phyloP scores from a whole-genome alignment of 192 early-diverging fungal genomes.

The Backusella australiensis region DNA sequence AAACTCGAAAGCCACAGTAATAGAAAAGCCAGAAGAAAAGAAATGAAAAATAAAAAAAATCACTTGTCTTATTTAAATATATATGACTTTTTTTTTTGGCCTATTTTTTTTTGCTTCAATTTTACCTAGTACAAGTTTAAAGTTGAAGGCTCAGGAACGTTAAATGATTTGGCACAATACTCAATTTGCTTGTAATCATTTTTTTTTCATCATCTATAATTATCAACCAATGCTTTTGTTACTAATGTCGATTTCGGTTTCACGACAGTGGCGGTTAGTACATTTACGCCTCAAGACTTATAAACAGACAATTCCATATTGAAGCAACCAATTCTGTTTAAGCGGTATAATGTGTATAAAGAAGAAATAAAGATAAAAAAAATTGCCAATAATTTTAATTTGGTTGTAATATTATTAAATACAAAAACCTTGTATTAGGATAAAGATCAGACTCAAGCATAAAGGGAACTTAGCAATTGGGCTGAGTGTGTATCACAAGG shows the following conservation, averaged over 20 bases:
- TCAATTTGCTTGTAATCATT: neutral
- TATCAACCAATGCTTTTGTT: neutral
- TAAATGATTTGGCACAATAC: neutral
- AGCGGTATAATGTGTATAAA: neutral
- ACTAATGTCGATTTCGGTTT: neutral
- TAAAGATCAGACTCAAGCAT: neutral
- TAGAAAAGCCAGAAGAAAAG: neutral
- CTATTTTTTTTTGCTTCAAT: neutral
- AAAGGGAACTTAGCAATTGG: neutral
- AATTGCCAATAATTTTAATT: neutral
- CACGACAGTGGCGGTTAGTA: neutral
- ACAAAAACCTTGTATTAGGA: neutral
- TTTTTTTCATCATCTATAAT: slow-evolving; percentile 4
- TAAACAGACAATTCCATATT: neutral
- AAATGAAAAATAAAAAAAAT: neutral
- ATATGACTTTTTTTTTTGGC: neutral
- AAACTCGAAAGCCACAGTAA: neutral
- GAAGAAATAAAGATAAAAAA: neutral
- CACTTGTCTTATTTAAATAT: neutral
- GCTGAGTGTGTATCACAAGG: neutral
- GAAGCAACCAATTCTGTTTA: neutral
- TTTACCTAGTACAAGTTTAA: neutral
- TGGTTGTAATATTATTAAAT: neutral
- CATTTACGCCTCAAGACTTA: neutral
- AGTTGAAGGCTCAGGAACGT: neutral